Evolutionary conservation across 2,329 filamentous ascomycete genomes (phyloP).

Genomic region (Trichophyton schoenleinii): DNA sequence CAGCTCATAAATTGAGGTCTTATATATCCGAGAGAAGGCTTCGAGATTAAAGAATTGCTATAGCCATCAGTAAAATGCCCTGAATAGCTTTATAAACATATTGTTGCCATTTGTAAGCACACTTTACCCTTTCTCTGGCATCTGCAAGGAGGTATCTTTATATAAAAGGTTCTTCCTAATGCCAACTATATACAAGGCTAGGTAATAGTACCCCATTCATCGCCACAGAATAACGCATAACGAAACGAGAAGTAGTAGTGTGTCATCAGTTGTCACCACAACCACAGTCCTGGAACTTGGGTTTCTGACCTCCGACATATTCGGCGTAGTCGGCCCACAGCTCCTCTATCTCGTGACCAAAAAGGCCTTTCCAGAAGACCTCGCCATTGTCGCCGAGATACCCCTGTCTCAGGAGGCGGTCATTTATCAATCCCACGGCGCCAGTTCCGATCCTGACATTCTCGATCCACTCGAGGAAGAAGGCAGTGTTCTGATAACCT

Average conservation of each 20-base stretch:
- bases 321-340: constrained; percentile 63
- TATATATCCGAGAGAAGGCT: too few relatives aligned
- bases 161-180: too few relatives aligned
- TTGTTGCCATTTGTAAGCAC: too few relatives aligned
- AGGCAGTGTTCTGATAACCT: constrained; percentile 83
- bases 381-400: constrained; percentile 19
- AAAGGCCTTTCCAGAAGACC: constrained; percentile 36
- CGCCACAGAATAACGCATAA: neutral
- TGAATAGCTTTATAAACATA: too few relatives aligned
- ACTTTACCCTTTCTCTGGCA: too few relatives aligned
- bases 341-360: constrained; percentile 52
- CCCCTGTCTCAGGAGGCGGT: constrained; percentile 25
- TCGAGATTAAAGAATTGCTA: too few relatives aligned
- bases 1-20: too few relatives aligned
- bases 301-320: constrained; percentile 27
- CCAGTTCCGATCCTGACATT: constrained; percentile 49
- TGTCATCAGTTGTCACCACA: neutral
- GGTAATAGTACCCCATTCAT: too few relatives aligned
- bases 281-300: neutral
- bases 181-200: too few relatives aligned
- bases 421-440: constrained; percentile 51
- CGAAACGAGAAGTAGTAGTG: neutral
- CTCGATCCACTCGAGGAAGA: constrained; percentile 81
- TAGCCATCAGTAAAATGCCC: too few relatives aligned
- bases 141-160: too few relatives aligned